Conservation (phyloP, 2,329 filamentous ascomycete genomes). For the Celoporthe dispersa region DNA sequence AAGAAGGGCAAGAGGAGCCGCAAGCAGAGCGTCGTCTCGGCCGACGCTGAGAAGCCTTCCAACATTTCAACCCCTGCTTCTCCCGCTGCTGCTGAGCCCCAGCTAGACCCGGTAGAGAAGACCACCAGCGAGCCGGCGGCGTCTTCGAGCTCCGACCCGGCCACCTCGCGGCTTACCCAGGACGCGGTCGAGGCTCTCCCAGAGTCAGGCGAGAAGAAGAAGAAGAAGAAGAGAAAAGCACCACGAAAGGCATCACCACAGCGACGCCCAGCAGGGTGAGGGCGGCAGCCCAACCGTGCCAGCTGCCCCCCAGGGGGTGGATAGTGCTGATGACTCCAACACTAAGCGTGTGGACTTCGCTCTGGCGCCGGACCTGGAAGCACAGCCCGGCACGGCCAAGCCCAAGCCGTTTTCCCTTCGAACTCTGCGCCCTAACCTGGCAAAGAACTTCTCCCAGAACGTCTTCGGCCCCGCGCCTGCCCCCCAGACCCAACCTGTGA, state of each 20-base stretch:
- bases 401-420: slow-evolving; percentile 45
- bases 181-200: slow-evolving; percentile 27
- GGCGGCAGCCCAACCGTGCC: slow-evolving; percentile 18
- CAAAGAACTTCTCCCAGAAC: slow-evolving; percentile 62
- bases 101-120: slow-evolving; percentile 11
- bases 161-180: slow-evolving; percentile 19
- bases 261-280: slow-evolving; percentile 40
- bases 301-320: neutral
- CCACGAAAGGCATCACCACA: slow-evolving; percentile 25
- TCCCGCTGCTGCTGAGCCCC: slow-evolving; percentile 12
- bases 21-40: slow-evolving; percentile 61
- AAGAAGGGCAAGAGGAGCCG: slow-evolving; percentile 65
- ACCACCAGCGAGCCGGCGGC: slow-evolving; percentile 30
- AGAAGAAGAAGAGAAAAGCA: slow-evolving; percentile 25
- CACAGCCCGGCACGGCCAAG: slow-evolving; percentile 38
- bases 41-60: slow-evolving; percentile 43
- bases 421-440: slow-evolving; percentile 51
- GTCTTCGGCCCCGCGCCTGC: slow-evolving; percentile 50
- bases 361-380: slow-evolving; percentile 39
- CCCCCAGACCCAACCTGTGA: slow-evolving; percentile 30
- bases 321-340: slow-evolving; percentile 31
- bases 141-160: slow-evolving; percentile 27
- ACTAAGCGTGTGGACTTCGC: slow-evolving; percentile 51
- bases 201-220: slow-evolving; percentile 32
- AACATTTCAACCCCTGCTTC: slow-evolving; percentile 9